Evolutionary conservation across 2,329 filamentous ascomycete species (phyloP), one percentile per base, ranked within the genome.

Genomic region (Sporothrix protearum): DNA sequence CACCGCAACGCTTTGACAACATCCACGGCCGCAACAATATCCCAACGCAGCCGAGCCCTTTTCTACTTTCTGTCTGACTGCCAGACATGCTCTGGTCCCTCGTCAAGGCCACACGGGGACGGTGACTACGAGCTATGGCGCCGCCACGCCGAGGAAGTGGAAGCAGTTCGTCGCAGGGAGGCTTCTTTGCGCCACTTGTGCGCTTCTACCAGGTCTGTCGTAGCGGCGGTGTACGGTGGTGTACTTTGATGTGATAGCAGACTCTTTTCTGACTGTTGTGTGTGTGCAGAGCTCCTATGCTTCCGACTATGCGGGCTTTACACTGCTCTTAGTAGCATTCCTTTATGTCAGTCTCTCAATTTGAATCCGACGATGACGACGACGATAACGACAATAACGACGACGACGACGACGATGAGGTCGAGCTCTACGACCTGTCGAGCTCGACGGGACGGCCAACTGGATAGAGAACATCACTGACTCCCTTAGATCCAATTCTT

Each of bases 291-390:
- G 89, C 79, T 94, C 92, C 1, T 96, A 97, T 83, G 92, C 92
- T 12, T 89, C 92, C 6, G 96, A 99, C 80, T 97, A 97, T 81
- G 81, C 96, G 39, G 93, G 93, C 47, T 87, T 98, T 74, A 82
- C 84, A 1, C 80, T 92, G 51, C 84, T 98, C n/a, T 77, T 93
- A 8, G 82, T 85, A 5, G 87, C 85, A 68, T 96, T 92, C 80
- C 80, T 91, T 22, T 76, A 89, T 72, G 88, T 91, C 82, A 78
- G 70, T 70, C 14, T 36, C 22, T 22, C 25, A 51, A 28, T 53
- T 3, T 22, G n/a, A n/a, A 10, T n/a, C 3, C 22, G 22, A 28
- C n/a, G 12, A 30, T 3, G 53, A 3, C 30, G 55, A 39, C 9
- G 16, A 51, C 5, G 10, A 28, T 3, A 12, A 33, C 2, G 14